phyloP scores from a whole-genome alignment of 2,329 filamentous ascomycete genomes.

The Pseudopyricularia cyperi region DNA sequence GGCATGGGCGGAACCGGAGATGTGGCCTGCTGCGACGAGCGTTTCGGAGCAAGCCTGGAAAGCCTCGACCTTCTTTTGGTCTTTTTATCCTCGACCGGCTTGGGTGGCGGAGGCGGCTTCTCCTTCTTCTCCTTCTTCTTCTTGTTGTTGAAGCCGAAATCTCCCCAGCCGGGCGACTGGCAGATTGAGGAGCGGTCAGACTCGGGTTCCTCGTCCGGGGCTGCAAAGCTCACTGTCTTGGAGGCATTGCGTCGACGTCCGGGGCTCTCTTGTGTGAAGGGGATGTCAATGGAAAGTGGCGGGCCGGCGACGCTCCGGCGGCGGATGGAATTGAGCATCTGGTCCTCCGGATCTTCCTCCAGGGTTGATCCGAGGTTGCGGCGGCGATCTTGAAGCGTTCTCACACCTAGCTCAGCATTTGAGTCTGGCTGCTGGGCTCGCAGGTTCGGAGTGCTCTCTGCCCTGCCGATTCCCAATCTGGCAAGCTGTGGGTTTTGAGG shows the following conservation, averaged over 20 bases:
- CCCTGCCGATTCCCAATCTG: slow-evolving; percentile 8
- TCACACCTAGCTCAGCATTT: slow-evolving; percentile 5
- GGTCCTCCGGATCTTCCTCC: slow-evolving; percentile 9
- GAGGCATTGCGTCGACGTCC: slow-evolving; percentile 3
- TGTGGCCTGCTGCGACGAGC: not conserved
- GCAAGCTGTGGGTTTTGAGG: slow-evolving; percentile 12
- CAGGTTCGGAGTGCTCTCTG: slow-evolving; percentile 3
- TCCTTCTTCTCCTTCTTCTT: slow-evolving; percentile 25
- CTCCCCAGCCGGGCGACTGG: slow-evolving; percentile 50
- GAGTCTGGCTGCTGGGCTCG: slow-evolving; percentile 5
- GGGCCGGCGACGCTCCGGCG: slow-evolving; percentile 10
- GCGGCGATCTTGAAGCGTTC: slow-evolving; percentile 12
- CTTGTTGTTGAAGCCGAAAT: slow-evolving; percentile 38
- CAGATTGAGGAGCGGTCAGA: slow-evolving; percentile 39
- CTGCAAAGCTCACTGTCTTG: slow-evolving; percentile 27
- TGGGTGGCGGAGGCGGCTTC: slow-evolving; percentile 7
- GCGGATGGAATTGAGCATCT: slow-evolving; percentile 10
- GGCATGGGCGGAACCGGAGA: not conserved
- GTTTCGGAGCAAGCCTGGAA: not conserved
- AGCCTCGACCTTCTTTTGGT: slow-evolving; percentile 23
- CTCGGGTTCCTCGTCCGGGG: slow-evolving; percentile 17
- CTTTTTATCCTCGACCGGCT: slow-evolving; percentile 19
- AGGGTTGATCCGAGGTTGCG: slow-evolving; percentile 9
- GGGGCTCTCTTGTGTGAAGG: slow-evolving; percentile 7
- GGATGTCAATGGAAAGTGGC: slow-evolving; percentile 18